Evolutionary conservation across 192 early-diverging fungal species (phyloP).

Genomic region (Coemansia erecta): DNA sequence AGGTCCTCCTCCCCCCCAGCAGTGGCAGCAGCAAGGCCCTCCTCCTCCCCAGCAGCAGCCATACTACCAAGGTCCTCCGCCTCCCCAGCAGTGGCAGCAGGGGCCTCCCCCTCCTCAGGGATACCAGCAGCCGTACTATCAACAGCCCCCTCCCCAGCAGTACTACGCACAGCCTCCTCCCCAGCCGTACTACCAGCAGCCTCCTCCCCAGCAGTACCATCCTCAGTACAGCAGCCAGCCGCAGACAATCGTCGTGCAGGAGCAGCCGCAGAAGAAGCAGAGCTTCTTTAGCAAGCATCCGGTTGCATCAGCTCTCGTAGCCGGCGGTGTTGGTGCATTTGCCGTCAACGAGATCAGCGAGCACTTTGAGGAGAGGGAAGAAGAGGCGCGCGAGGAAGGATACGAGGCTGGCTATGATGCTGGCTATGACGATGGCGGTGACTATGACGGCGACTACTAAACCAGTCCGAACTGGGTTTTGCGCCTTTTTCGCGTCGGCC

Average conservation of each 20-base stretch:
- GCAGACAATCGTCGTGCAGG: slow-evolving; percentile 6
- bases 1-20: slow-evolving; percentile 1
- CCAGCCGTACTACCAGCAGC: too few relatives aligned
- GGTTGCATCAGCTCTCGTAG: slow-evolving; percentile 26
- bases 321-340: slow-evolving; percentile 29
- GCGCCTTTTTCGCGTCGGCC: neutral
- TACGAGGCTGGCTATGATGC: slow-evolving; percentile 19
- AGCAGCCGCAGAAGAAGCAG: slow-evolving; percentile 16
- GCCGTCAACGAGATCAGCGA: slow-evolving; percentile 31
- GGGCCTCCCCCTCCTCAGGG: slow-evolving; percentile 1
- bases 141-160: too few relatives aligned
- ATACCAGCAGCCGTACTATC: neutral
- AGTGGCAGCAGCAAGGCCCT: neutral
- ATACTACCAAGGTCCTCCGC: slow-evolving; percentile 8
- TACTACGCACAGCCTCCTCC: too few relatives aligned
- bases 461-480: neutral
- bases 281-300: slow-evolving; percentile 27
- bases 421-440: slow-evolving; percentile 22
- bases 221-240: slow-evolving; percentile 9
- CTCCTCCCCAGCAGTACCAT: neutral
- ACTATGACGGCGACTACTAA: slow-evolving; percentile 23
- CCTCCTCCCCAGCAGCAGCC: slow-evolving; percentile 1
- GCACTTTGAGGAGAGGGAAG: slow-evolving; percentile 28
- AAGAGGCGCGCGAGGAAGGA: slow-evolving; percentile 33
- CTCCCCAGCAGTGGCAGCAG: slow-evolving; percentile 5